phyloP scores from a whole-genome alignment of 805 yeast genomes.

The Zygotorulaspora florentina region DNA sequence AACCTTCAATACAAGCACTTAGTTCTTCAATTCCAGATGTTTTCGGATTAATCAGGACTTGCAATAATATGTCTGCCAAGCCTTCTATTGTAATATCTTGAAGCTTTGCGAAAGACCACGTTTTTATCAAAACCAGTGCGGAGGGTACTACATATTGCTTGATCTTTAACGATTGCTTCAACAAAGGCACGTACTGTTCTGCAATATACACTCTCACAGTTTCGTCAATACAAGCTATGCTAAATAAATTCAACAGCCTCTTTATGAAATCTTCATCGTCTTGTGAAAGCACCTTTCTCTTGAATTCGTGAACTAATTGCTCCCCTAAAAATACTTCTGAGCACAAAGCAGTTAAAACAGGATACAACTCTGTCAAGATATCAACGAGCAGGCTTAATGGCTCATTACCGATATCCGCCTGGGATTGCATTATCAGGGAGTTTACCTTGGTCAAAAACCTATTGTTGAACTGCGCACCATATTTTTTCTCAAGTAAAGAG shows the following conservation, averaged over 20 bases:
- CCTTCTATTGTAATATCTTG: slow-evolving; percentile 31
- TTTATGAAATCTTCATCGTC: slow-evolving; percentile 22
- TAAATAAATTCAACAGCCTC: slow-evolving; percentile 36
- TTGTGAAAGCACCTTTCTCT: slow-evolving; percentile 13
- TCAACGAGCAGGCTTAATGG: slow-evolving; percentile 22
- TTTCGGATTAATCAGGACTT: slow-evolving; percentile 10
- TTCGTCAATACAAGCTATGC: slow-evolving; percentile 50
- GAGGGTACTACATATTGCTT: slow-evolving; percentile 35
- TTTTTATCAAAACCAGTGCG: slow-evolving; percentile 47
- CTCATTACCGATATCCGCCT: slow-evolving; percentile 22
- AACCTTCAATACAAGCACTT: slow-evolving; percentile 40
- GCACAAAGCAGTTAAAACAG: slow-evolving; percentile 28
- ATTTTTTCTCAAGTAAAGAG: slow-evolving; percentile 15
- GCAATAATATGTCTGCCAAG: slow-evolving; percentile 31
- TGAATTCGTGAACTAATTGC: slow-evolving; percentile 27
- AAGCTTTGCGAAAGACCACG: slow-evolving; percentile 50
- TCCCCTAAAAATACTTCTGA: slow-evolving; percentile 30
- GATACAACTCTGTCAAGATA: slow-evolving; percentile 26
- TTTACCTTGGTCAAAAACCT: slow-evolving; percentile 20
- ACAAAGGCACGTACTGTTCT: slow-evolving; percentile 40
- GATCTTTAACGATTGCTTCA: slow-evolving; percentile 37
- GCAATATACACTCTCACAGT: slow-evolving; percentile 45
- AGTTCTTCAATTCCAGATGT: slow-evolving; percentile 10
- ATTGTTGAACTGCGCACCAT: slow-evolving; percentile 18
- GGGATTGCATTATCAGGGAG: slow-evolving; percentile 26